Conservation (phyloP, 305 asterid genomes). For the Striga hermonthica region DNA sequence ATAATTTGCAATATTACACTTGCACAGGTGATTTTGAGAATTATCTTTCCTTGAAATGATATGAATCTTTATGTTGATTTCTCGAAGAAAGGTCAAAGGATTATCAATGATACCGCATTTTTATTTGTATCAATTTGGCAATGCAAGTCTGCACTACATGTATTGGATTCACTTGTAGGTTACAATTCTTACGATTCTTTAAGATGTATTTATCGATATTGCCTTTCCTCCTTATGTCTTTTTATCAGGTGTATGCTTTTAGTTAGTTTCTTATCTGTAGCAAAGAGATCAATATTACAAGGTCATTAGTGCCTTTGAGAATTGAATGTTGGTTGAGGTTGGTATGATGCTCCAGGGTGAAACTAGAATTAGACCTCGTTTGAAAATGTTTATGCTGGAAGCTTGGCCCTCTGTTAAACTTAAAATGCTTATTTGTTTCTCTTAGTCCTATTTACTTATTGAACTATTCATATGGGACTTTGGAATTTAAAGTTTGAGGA, state of each 20-base stretch:
- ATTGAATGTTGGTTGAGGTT: conserved; percentile 15
- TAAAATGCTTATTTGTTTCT: no score
- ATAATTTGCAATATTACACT: conserved; percentile 96
- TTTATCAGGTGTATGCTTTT: no score
- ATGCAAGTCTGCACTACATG: conserved; percentile 5
- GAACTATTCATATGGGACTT: no score
- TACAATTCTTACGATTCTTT: no score
- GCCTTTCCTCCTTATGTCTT: no score
- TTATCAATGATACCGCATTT: conserved; percentile 18
- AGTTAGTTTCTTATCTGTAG: no score
- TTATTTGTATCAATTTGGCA: not conserved
- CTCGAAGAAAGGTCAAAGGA: conserved; percentile 19
- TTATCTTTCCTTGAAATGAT: conserved; percentile 6
- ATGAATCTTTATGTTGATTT: conserved; percentile 22
- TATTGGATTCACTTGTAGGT: conserved; percentile 3
- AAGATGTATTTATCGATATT: no score
- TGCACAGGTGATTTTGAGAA: conserved; percentile 71
- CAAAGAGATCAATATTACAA: not conserved
- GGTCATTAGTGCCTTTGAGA: not conserved
- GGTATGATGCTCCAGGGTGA: not conserved
- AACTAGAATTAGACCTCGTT: not conserved
- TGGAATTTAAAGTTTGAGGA: not conserved
- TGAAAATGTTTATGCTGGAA: no score
- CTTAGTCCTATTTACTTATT: no score
- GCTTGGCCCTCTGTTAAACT: no score